phyloP scores from a whole-genome alignment of 2,329 filamentous ascomycete genomes.

The Ascochyta pisi region DNA sequence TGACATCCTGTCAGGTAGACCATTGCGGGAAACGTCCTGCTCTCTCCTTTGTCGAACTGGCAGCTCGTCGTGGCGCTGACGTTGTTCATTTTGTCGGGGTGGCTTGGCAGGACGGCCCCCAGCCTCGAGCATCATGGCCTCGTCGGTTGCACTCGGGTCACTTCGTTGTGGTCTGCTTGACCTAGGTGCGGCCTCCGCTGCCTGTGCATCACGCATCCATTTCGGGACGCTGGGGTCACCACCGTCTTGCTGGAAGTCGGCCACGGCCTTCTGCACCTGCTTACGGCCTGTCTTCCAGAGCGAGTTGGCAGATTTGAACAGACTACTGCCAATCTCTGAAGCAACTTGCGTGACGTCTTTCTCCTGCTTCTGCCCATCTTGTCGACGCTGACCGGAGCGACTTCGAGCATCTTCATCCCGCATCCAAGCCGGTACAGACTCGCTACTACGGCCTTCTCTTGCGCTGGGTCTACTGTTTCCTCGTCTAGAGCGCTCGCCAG shows the following conservation, averaged over 20 bases:
- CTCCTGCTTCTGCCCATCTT: slow-evolving; percentile 64
- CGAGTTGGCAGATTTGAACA: slow-evolving; percentile 94
- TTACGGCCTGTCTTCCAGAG: slow-evolving; percentile 96
- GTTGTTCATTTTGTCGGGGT: slow-evolving; percentile 35
- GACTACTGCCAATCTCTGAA: slow-evolving; percentile 78
- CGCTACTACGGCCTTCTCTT: slow-evolving; percentile 42
- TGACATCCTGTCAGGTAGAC: slow-evolving; percentile 45
- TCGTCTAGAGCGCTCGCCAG: slow-evolving; percentile 34
- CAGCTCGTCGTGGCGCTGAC: slow-evolving; percentile 31
- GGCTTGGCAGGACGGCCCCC: slow-evolving; percentile 63
- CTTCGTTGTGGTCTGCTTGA: slow-evolving; percentile 30
- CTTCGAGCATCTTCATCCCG: slow-evolving; percentile 62
- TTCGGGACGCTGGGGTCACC: slow-evolving; percentile 82
- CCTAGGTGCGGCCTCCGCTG: slow-evolving; percentile 33
- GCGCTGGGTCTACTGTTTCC: slow-evolving; percentile 33
- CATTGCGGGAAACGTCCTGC: slow-evolving; percentile 32
- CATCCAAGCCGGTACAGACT: slow-evolving; percentile 67
- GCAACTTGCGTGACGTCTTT: slow-evolving; percentile 82
- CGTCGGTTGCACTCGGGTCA: slow-evolving; percentile 52
- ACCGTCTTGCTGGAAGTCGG: slow-evolving; percentile 77
- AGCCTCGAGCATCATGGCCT: slow-evolving; percentile 79
- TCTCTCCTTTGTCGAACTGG: slow-evolving; percentile 35
- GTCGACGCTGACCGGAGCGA: slow-evolving; percentile 55
- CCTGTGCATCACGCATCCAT: slow-evolving; percentile 85
- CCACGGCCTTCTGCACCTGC: slow-evolving; percentile 88